Evolutionary conservation across 176 grass and related monocot species (phyloP).

Genomic region (Triticum aestivum): IWGSC_CS_RefSeq_v2.1 NC_057794.1:405278829-405279328

Average conservation of each 20-base stretch:
- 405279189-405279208: neutral
- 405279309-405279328: neutral
- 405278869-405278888: slow-evolving; percentile 71
- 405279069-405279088: neutral
- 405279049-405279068: slow-evolving; percentile 5
- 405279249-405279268: neutral
- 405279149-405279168: too few species aligned
- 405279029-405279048: slow-evolving; percentile 65
- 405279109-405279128: neutral
- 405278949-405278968: slow-evolving; percentile 65
- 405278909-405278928: slow-evolving; percentile 62
- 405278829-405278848: slow-evolving; percentile 67
- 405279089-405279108: neutral
- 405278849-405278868: slow-evolving; percentile 73
- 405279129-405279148: too few species aligned
- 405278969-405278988: slow-evolving; percentile 59
- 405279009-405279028: slow-evolving; percentile 68
- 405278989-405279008: slow-evolving; percentile 76
- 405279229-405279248: neutral
- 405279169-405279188: too few species aligned
- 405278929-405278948: slow-evolving; percentile 67
- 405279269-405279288: neutral
- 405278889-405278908: slow-evolving; percentile 67
- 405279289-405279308: neutral
- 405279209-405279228: neutral